These are phyloP conservation scores for Trichoderma atrobrunneum DNA, from an alignment of 2,329 filamentous ascomycete species.

Conservation along the genomic window DNA sequence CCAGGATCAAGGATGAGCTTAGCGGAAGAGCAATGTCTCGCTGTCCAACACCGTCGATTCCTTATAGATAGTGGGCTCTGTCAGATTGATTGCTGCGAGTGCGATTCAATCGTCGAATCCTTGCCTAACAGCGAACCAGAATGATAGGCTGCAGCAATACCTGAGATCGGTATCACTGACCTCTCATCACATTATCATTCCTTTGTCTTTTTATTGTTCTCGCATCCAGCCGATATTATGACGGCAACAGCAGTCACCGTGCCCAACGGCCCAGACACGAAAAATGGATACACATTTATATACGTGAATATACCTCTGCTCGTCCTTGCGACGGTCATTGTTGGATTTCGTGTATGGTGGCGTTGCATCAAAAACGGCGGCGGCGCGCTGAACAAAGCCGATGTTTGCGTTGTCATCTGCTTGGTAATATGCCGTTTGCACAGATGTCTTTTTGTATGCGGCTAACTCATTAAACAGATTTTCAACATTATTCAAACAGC, in stretches of 20 bases:
- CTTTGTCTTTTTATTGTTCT: background rate
- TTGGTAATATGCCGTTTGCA: background rate
- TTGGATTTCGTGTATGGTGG: conserved; percentile 15
- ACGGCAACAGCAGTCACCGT: background rate
- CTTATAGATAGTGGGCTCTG: background rate
- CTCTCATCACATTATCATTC: background rate
- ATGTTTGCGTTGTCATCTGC: conserved; percentile 11
- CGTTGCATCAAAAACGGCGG: background rate
- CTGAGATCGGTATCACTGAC: background rate
- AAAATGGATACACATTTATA: conserved; percentile 2
- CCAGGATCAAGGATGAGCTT: conserved; percentile 3
- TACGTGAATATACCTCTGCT: conserved; percentile 13
- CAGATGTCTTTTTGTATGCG: background rate
- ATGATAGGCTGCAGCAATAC: background rate
- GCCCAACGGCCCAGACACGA: conserved; percentile 3
- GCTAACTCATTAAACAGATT: background rate
- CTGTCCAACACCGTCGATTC: background rate
- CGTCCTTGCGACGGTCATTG: background rate
- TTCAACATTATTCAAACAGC: conserved; percentile 3
- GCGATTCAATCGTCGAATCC: background rate
- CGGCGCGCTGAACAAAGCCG: background rate
- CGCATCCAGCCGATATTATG: background rate
- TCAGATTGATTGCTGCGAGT: background rate
- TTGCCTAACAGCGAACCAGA: background rate
- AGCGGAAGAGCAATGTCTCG: background rate